A percentile compares a stretch with the other conserved stretches of the same genome.
phyloP scores from a whole-genome alignment of 768 basidiomycete species.

The Scleroderma bovista region DNA sequence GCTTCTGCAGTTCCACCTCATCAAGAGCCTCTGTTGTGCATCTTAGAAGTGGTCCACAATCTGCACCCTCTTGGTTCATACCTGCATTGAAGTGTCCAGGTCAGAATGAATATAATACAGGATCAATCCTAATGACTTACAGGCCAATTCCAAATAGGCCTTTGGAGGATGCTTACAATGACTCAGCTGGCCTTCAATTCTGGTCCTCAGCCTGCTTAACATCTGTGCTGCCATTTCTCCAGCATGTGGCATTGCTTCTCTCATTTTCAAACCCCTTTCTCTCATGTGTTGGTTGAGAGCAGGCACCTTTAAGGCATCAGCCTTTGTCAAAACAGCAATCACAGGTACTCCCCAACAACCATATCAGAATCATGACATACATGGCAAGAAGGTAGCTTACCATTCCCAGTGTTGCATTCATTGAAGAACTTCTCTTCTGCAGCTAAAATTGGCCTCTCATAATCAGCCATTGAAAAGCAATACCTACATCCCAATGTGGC shows the following conservation, averaged over 20 bases:
- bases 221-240: conserved; percentile 9
- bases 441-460: conserved; percentile 20
- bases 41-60: background rate
- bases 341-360: conserved; percentile 28
- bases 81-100: background rate
- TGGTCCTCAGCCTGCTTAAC: background rate
- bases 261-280: conserved; percentile 5
- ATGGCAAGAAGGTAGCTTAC: background rate
- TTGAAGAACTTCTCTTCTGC: conserved; percentile 29
- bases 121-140: background rate
- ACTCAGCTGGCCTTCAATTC: background rate
- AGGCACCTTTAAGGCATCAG: conserved; percentile 24
- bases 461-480: conserved; percentile 28
- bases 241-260: conserved; percentile 8
- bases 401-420: conserved; percentile 9
- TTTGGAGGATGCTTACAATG: background rate
- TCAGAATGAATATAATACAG: background rate
- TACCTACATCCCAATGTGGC: conserved; percentile 26
- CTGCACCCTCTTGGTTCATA: background rate
- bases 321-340: conserved; percentile 35
- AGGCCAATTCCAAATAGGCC: background rate
- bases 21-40: background rate
- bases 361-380: background rate
- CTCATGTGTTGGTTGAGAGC: conserved; percentile 11
- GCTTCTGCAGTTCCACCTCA: background rate